Evolutionary conservation across 2,329 filamentous ascomycete species (phyloP), one percentile per base, ranked within the genome.

Genomic region (Thelonectria rubi): DNA sequence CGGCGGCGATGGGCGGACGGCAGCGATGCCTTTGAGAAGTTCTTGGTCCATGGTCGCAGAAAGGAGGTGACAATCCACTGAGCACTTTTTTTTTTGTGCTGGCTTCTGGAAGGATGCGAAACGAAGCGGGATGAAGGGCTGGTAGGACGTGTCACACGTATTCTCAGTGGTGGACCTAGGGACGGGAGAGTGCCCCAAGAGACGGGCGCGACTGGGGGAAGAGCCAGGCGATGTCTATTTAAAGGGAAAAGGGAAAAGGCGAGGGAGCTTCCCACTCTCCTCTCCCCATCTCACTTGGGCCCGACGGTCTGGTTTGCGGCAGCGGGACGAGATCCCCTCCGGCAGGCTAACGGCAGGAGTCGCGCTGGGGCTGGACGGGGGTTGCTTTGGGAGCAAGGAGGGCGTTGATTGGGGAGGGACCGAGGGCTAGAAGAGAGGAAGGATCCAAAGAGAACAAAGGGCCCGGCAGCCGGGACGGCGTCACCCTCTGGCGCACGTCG

Each of bases 11-110:
- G 65, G 20, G 43, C 64, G 69, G 9, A 59, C 61, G n/a, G 64
- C 62, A n/a, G 56, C 62, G 20, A 71, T 61, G 9, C 69, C 69
- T 39, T 42, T 63, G 5, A 70, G 52, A 5, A 52, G 14, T 37
- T 26, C 37, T n/a, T 21, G 32, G 50, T 66, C 37, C 69, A 70
- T 71, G 46, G 2, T 24, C 6, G 20, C 46, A 20, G 42, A 24
- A 30, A n/a, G 43, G 8, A 30, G 26, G 10, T 2, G 26, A 30
- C 26, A 30, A 30, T 30, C 26, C 26, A 30, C 7, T 5, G 26
- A 8, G 5, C 5, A 8, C 10, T 24, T 24, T 24, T 24, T 7
- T 30, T 30, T 30, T 30, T 30, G 26, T 30, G 26, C 5, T 30
- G 26, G 17, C 37, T 43, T 17, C 45, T 47, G 45, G 24, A 30